Conservation (phyloP, 2,329 filamentous ascomycete species). For the Hypoxylon sp. region DNA sequence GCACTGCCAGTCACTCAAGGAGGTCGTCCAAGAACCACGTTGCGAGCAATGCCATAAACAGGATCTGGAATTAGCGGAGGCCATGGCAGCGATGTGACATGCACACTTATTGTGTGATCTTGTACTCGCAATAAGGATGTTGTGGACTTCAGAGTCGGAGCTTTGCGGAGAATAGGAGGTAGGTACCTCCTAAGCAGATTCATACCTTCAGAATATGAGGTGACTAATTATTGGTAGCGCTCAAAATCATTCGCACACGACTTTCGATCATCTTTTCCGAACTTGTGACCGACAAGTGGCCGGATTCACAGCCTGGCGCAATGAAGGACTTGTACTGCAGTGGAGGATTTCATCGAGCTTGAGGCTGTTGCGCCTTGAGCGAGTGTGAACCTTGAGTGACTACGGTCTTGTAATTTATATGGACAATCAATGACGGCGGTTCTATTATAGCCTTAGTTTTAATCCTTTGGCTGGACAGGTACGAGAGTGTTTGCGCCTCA, state of each 20-base stretch:
- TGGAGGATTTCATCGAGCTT: neutral
- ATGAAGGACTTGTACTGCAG: neutral
- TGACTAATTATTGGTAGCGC: constrained; percentile 4
- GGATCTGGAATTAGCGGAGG: constrained; percentile 18
- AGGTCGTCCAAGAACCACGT: constrained; percentile 21
- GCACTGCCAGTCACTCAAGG: constrained; percentile 17
- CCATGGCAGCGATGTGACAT: constrained; percentile 8
- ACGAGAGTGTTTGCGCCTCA: neutral
- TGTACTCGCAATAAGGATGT: neutral
- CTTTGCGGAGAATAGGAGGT: neutral
- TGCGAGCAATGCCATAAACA: constrained; percentile 27
- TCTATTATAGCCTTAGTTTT: neutral
- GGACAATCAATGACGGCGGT: neutral
- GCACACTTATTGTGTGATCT: neutral
- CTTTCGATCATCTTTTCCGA: neutral
- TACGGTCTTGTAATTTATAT: neutral
- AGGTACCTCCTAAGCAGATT: neutral
- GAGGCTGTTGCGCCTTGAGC: neutral
- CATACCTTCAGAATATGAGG: neutral
- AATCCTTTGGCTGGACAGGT: neutral
- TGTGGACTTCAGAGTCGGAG: neutral
- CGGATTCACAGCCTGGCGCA: neutral
- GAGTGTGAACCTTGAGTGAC: neutral
- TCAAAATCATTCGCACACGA: neutral
- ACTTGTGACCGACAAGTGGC: constrained; percentile 1